Percentiles rank a stretch among this genome's conserved stretches.
phyloP scores from a whole-genome alignment of 2,329 filamentous ascomycete species.

The Trichoderma asperellum region DNA sequence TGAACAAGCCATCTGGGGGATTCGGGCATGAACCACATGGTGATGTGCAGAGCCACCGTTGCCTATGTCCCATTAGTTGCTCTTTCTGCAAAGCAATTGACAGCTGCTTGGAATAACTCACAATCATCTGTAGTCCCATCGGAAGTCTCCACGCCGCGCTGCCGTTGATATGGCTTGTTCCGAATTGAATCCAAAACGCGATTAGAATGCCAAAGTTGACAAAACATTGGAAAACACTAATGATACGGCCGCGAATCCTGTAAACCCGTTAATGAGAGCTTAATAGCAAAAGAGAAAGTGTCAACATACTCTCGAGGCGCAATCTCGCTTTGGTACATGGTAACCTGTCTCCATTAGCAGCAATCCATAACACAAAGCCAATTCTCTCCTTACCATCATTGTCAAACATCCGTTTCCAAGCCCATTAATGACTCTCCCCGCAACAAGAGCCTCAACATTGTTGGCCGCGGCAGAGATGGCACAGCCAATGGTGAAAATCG shows the following conservation, averaged over 20 bases:
- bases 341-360: constrained; percentile 6
- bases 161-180: constrained; percentile 36
- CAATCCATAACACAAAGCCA: neutral
- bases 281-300: neutral
- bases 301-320: constrained; percentile 22
- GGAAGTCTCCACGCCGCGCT: constrained; percentile 40
- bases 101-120: neutral
- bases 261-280: neutral
- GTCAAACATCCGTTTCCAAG: constrained; percentile 27
- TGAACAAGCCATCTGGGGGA: constrained; percentile 25
- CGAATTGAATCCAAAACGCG: constrained; percentile 41
- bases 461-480: constrained; percentile 18
- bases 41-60: constrained; percentile 21
- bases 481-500: constrained; percentile 24
- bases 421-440: constrained; percentile 27
- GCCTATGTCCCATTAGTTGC: neutral
- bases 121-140: constrained; percentile 39
- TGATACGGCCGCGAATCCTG: constrained; percentile 45
- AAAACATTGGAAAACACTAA: constrained; percentile 38
- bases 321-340: constrained; percentile 27
- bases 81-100: rapidly evolving
- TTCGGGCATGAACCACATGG: constrained; percentile 29
- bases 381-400: constrained; percentile 15
- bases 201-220: constrained; percentile 37
- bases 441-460: constrained; percentile 26